A percentile compares a stretch with the other conserved stretches of the same genome.
Conservation (phyloP, 306 rosid genomes). For the Astragalus membranaceus region DNA sequence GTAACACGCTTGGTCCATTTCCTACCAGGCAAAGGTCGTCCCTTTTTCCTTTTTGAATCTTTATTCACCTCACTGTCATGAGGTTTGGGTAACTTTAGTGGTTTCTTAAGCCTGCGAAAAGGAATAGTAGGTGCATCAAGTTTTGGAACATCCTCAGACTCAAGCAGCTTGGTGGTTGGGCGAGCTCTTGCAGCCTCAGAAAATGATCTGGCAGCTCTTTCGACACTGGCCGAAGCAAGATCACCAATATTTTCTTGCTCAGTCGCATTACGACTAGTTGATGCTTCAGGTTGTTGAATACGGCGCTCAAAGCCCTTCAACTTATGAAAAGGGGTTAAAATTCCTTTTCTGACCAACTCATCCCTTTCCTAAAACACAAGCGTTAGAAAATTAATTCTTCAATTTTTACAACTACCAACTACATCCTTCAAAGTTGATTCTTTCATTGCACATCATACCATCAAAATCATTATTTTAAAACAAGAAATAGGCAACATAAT, state of each 20-base stretch:
- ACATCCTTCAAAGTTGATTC: constrained; percentile 14
- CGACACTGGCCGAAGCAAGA: constrained; percentile 58
- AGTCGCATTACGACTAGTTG: constrained; percentile 32
- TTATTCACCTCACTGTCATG: constrained; percentile 32
- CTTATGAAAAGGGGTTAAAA: constrained; percentile 90
- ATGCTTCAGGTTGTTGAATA: constrained; percentile 53
- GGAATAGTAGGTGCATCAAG: constrained; percentile 84
- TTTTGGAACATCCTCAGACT: constrained; percentile 60
- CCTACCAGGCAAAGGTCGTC: constrained; percentile 82
- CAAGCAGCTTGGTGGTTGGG: constrained; percentile 79
- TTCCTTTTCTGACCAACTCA: constrained; percentile 79
- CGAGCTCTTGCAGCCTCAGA: constrained; percentile 85
- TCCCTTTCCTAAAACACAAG: constrained; percentile 76
- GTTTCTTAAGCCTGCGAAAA: constrained; percentile 61
- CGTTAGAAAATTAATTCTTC: constrained; percentile 28
- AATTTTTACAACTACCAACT: not conserved
- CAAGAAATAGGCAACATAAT: not conserved
- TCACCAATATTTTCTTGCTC: constrained; percentile 34
- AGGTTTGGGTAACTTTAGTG: constrained; percentile 40
- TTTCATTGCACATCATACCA: not conserved
- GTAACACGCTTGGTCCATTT: constrained; percentile 67
- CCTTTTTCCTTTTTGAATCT: constrained; percentile 38
- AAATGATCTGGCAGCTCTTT: constrained; percentile 59
- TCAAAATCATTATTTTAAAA: not conserved
- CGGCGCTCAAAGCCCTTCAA: constrained; percentile 88